A percentile compares a stretch with the other conserved stretches of the same genome.
phyloP scores from a whole-genome alignment of 208 protist species.

The Acanthamoeba royreba region DNA sequence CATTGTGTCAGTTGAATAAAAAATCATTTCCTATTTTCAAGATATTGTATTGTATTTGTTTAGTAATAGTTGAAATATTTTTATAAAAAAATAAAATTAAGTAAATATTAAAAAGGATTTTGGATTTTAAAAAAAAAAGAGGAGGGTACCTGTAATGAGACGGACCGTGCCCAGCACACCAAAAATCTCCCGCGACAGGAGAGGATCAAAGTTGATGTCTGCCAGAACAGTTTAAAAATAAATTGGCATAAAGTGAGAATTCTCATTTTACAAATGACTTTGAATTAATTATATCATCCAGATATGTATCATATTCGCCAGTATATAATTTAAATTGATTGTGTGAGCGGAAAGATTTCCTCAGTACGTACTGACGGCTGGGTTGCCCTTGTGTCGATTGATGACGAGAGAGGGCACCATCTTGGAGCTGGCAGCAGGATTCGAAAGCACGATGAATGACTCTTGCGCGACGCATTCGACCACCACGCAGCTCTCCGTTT shows the following conservation, averaged over 20 bases:
- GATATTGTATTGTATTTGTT: slow-evolving; percentile 50
- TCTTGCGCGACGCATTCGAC: neutral
- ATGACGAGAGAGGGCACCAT: neutral
- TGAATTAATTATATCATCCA: too few relatives aligned
- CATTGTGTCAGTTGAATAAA: slow-evolving; percentile 77
- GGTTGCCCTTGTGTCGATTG: neutral
- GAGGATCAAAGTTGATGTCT: neutral
- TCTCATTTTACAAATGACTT: neutral
- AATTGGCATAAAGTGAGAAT: neutral
- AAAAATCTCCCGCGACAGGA: neutral
- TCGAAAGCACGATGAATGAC: neutral
- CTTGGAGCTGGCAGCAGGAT: neutral
- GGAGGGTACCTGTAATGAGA: neutral
- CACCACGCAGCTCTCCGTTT: neutral
- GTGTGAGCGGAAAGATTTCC: neutral
- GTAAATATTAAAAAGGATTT: neutral
- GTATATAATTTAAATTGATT: too few relatives aligned
- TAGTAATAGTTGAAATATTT: neutral
- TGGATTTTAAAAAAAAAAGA: neutral
- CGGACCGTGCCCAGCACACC: neutral
- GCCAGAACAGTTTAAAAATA: neutral
- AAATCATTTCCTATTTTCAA: neutral
- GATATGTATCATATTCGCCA: too few relatives aligned
- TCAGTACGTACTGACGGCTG: neutral
- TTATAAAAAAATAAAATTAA: neutral